Conservation (phyloP, 2,329 filamentous ascomycete species). For the Didymella arachidicola region DNA sequence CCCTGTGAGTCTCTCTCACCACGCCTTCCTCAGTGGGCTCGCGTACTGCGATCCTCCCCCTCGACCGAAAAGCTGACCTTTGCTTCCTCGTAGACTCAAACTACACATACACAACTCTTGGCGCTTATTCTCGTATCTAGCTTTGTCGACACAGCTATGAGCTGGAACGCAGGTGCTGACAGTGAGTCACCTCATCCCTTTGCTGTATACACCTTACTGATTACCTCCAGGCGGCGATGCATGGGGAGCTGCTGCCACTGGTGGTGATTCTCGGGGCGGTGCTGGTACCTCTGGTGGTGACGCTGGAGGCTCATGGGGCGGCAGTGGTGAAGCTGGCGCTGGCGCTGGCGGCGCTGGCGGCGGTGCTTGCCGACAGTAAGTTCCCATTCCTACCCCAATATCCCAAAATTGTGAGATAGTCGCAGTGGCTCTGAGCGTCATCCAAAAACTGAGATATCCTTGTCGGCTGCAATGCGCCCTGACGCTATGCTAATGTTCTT, state of each 20-base stretch:
- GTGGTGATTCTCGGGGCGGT: slow-evolving; percentile 28
- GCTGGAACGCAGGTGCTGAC: slow-evolving; percentile 29
- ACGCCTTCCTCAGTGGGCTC: background rate
- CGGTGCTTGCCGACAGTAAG: slow-evolving; percentile 54
- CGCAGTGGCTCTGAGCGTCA: background rate
- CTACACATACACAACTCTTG: background rate
- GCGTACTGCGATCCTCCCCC: background rate
- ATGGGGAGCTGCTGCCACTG: slow-evolving; percentile 23
- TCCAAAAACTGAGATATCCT: background rate
- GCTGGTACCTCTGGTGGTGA: slow-evolving; percentile 6
- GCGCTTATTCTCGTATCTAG: background rate
- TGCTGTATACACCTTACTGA: slow-evolving; percentile 20
- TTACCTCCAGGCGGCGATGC: slow-evolving; percentile 22
- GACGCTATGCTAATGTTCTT: slow-evolving; percentile 34
- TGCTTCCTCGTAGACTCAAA: background rate
- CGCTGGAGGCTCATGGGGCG: slow-evolving; percentile 32
- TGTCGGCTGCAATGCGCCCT: background rate
- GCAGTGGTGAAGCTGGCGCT: slow-evolving; percentile 19
- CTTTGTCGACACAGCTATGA: slow-evolving; percentile 26
- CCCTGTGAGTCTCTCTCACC: background rate
- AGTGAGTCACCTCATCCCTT: slow-evolving; percentile 21
- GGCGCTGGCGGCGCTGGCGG: slow-evolving; percentile 41
- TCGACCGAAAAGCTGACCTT: background rate
- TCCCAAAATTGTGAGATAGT: background rate
- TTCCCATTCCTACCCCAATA: slow-evolving; percentile 5